Conservation (phyloP, 148 eudicot species). For the Gaultheria prostrata region DNA sequence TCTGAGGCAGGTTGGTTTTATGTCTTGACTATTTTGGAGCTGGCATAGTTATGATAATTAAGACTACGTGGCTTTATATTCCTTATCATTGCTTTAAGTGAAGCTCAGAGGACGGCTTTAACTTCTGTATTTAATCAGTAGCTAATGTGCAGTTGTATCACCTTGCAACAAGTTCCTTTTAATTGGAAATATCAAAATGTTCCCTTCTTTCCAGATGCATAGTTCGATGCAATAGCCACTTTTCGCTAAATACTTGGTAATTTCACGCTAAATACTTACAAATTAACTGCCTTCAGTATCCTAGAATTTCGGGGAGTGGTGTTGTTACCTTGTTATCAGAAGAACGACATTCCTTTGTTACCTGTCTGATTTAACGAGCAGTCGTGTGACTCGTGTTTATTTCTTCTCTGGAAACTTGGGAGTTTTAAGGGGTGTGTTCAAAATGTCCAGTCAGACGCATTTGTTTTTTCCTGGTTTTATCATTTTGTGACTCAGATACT, state of each 20-base stretch:
- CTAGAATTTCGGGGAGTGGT: neutral
- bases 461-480: too few species aligned
- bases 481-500: too few species aligned
- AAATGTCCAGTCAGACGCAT: slow-evolving; percentile 1
- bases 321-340: neutral
- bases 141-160: neutral
- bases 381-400: neutral
- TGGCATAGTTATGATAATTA: neutral
- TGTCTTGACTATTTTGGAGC: neutral
- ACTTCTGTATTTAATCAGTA: neutral
- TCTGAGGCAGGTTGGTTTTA: slow-evolving; percentile 66
- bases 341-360: neutral
- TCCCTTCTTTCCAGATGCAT: neutral
- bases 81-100: neutral
- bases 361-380: neutral
- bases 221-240: neutral
- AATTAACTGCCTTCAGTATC: neutral
- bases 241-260: neutral
- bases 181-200: neutral
- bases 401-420: neutral
- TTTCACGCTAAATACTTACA: neutral
- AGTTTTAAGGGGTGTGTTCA: neutral
- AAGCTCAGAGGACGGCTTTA: neutral
- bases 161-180: neutral
- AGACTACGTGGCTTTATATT: neutral